Conservation (phyloP, 2,329 filamentous ascomycete genomes). For the Davidsoniella neocaledoniae region DNA sequence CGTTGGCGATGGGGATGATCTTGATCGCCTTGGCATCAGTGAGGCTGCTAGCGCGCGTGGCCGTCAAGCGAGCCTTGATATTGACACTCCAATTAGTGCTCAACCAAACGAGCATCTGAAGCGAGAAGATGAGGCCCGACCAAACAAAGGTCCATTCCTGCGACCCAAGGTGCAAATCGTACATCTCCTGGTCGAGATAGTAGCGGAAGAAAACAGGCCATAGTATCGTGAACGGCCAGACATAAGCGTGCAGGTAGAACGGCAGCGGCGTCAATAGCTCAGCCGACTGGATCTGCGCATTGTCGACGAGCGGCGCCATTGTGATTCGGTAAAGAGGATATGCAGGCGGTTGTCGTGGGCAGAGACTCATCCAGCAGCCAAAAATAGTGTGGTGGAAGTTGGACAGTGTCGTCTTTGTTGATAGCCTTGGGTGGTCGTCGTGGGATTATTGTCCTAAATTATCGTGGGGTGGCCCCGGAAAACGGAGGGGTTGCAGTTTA, state of each 20-base stretch:
- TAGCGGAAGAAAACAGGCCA: slow-evolving; percentile 87
- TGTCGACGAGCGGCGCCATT: slow-evolving; percentile 77
- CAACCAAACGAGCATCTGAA: slow-evolving; percentile 81
- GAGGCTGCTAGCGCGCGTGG: slow-evolving; percentile 51
- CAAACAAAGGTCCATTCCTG: slow-evolving; percentile 98
- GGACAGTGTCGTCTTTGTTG: too few relatives aligned
- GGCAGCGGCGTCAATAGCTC: slow-evolving; percentile 79
- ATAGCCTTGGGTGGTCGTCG: too few relatives aligned
- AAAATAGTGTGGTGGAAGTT: neutral
- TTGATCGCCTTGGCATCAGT: slow-evolving; percentile 75
- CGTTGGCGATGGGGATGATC: slow-evolving; percentile 77
- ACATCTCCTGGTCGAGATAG: slow-evolving; percentile 68
- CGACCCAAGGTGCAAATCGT: slow-evolving; percentile 81
- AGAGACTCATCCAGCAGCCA: neutral
- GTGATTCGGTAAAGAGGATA: neutral
- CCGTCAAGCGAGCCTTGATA: slow-evolving; percentile 65
- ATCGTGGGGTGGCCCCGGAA: neutral
- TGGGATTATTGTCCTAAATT: too few relatives aligned
- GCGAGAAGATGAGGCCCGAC: slow-evolving; percentile 70
- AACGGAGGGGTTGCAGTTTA: neutral
- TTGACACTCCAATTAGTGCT: slow-evolving; percentile 97
- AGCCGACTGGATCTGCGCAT: slow-evolving; percentile 72
- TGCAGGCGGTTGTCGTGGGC: neutral
- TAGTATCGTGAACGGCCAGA: slow-evolving; percentile 81
- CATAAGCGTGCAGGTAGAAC: slow-evolving; percentile 64